A percentile compares a stretch with the other conserved stretches of the same genome.
phyloP scores from a whole-genome alignment of 306 rosid genomes.

The Spatholobus suberectus region DNA sequence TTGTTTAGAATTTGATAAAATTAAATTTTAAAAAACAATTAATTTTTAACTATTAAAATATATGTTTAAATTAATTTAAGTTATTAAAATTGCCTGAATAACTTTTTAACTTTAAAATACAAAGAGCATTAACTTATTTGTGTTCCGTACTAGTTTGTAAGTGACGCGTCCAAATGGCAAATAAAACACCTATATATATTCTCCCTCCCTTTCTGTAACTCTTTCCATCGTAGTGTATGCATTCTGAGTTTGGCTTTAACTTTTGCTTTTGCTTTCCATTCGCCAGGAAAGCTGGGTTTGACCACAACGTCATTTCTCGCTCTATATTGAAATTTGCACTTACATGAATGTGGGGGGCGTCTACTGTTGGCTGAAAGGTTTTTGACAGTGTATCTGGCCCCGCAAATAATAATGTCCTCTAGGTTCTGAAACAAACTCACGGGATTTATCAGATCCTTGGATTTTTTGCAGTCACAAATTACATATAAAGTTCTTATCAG shows the following conservation, averaged over 20 bases:
- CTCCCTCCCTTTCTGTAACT: too few species aligned
- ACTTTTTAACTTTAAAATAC: not conserved
- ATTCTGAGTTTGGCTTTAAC: slow-evolving; percentile 48
- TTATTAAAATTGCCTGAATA: not conserved
- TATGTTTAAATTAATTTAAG: not conserved
- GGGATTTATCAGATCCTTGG: slow-evolving; percentile 39
- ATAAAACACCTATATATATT: too few species aligned
- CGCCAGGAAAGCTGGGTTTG: slow-evolving; percentile 63
- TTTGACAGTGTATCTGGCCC: slow-evolving; percentile 21
- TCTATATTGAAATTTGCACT: slow-evolving; percentile 21
- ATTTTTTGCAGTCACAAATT: slow-evolving; percentile 6
- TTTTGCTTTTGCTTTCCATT: slow-evolving; percentile 80
- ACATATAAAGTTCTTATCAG: not conserved
- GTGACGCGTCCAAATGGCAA: not conserved
- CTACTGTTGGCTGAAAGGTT: slow-evolving; percentile 40
- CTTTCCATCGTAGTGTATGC: not conserved
- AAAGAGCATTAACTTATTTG: not conserved
- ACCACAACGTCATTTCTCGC: slow-evolving; percentile 48
- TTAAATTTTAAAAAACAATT: not conserved
- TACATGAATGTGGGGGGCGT: slow-evolving; percentile 13
- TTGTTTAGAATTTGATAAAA: not conserved
- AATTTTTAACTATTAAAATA: not conserved
- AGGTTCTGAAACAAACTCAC: slow-evolving; percentile 47
- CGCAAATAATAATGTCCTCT: slow-evolving; percentile 35
- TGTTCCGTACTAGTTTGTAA: not conserved